Evolutionary conservation across 495 filamentous ascomycete species (phyloP).

Genomic region (Hypomontagnella monticulosa): DNA sequence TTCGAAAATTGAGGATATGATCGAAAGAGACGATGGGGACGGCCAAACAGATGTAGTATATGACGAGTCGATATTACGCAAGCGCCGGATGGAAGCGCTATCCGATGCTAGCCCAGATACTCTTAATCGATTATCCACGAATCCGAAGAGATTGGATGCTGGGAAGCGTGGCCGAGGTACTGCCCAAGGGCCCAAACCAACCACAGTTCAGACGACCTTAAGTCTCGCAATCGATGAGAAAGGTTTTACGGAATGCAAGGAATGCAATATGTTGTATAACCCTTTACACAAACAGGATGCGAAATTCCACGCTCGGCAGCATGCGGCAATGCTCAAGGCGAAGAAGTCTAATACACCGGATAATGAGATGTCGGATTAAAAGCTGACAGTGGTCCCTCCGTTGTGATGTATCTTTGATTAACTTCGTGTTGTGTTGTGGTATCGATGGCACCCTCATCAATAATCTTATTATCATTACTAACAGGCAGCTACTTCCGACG

Average conservation of each 20-base stretch:
- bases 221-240: conserved; percentile 50
- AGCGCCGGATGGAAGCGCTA: not conserved
- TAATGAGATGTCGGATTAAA: conserved; percentile 16
- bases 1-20: not conserved
- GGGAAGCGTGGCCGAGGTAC: conserved; percentile 19
- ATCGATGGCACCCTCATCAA: no score
- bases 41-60: not conserved
- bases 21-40: not conserved
- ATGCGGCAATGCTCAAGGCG: conserved; percentile 42
- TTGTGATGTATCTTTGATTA: no score
- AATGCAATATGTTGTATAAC: conserved; percentile 59
- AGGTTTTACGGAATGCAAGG: conserved; percentile 55
- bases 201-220: conserved; percentile 56
- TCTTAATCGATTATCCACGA: conserved; percentile 8
- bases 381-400: no score
- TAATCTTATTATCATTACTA: no score
- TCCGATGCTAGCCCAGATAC: conserved; percentile 18
- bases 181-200: conserved; percentile 35
- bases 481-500: no score
- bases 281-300: conserved; percentile 57
- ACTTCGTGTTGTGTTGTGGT: no score
- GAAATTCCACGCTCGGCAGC: conserved; percentile 53
- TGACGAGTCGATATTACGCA: not conserved
- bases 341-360: conserved; percentile 23
- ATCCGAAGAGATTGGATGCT: not conserved